Conservation (phyloP, 257 asterid species). For the Solanum corneliomulleri region DNA sequence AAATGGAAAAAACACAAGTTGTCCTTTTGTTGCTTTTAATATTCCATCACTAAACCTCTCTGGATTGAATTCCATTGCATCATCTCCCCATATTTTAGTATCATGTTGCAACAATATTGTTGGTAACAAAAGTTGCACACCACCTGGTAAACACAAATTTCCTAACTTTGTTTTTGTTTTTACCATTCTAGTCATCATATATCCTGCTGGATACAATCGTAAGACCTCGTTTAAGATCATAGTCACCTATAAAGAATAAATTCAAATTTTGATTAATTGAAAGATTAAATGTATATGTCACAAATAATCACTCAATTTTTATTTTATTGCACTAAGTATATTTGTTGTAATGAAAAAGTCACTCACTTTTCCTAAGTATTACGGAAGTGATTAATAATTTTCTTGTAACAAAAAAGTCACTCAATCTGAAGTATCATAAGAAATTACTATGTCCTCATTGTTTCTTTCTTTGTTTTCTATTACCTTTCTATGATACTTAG, state of each 20-base stretch:
- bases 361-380: neutral
- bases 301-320: neutral
- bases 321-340: neutral
- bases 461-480: too few species aligned
- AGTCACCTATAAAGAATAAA: neutral
- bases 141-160: neutral
- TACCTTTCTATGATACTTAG: neutral
- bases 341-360: neutral
- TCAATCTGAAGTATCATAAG: neutral
- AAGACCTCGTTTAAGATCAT: conserved; percentile 10
- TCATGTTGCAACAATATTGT: conserved; percentile 11
- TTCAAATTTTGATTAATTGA: too few species aligned
- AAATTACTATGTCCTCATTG: neutral
- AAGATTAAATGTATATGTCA: too few species aligned
- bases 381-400: neutral
- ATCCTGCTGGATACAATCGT: conserved; percentile 7
- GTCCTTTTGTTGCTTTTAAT: conserved; percentile 8
- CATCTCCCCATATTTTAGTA: conserved; percentile 6
- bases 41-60: conserved; percentile 12
- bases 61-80: conserved; percentile 16
- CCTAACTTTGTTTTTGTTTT: neutral
- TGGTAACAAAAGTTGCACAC: neutral
- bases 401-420: neutral
- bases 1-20: conserved; percentile 8
- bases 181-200: neutral